Evolutionary conservation across 2,329 filamentous ascomycete genomes (phyloP).

Genomic region (Phialophora chinensis): DNA sequence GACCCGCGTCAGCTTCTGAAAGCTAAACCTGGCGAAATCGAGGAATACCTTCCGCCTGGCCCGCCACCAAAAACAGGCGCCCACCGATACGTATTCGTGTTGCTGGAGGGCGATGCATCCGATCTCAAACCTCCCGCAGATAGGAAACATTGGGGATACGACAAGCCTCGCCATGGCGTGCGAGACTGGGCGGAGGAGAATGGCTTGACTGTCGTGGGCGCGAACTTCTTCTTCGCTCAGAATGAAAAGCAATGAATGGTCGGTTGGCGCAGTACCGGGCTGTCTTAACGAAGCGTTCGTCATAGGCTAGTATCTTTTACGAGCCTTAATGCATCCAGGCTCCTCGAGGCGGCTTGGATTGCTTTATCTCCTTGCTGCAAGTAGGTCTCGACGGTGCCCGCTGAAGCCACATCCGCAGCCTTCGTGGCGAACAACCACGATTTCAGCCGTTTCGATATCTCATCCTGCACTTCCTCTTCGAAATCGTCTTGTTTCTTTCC

Average conservation of each 20-base stretch:
- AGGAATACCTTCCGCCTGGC: constrained; percentile 60
- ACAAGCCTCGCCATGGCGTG: constrained; percentile 56
- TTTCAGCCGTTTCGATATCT: constrained; percentile 27
- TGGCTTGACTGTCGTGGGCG: constrained; percentile 42
- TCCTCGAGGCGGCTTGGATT: constrained; percentile 26
- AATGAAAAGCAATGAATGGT: constrained; percentile 39
- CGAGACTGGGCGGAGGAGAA: constrained; percentile 43
- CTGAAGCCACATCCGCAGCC: constrained; percentile 29
- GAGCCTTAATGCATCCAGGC: constrained; percentile 24
- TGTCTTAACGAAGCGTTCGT: background rate
- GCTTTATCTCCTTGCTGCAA: constrained; percentile 28
- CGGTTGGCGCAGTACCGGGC: background rate
- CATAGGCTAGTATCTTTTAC: constrained; percentile 12
- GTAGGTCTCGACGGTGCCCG: constrained; percentile 22
- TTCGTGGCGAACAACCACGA: constrained; percentile 38
- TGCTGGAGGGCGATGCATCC: constrained; percentile 51
- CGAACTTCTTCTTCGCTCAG: constrained; percentile 43
- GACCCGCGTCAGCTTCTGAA: constrained; percentile 20
- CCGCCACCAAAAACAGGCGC: constrained; percentile 63
- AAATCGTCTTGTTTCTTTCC: constrained; percentile 7
- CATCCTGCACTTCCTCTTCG: constrained; percentile 18
- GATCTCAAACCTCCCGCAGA: constrained; percentile 52
- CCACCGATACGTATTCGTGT: constrained; percentile 64
- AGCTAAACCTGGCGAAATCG: constrained; percentile 46
- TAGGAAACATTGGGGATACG: constrained; percentile 61